Conservation (phyloP, 768 basidiomycete species). For the Termitomyces sp. region DNA sequence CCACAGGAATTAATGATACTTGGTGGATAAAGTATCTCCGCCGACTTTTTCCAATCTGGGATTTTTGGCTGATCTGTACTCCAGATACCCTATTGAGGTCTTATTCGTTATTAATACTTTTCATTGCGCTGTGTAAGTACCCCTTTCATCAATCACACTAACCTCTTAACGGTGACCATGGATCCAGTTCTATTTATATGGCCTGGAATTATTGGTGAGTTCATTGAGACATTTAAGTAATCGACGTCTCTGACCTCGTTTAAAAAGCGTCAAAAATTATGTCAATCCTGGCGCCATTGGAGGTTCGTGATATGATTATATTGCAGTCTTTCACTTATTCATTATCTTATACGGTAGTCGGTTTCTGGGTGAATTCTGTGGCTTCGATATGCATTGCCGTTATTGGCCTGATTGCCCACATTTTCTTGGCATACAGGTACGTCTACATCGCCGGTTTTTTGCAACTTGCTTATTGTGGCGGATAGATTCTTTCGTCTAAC, state of each 20-base stretch:
- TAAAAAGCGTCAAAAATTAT: constrained; percentile 19
- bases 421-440: constrained; percentile 32
- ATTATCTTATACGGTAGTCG: constrained; percentile 17
- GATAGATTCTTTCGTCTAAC: constrained; percentile 17
- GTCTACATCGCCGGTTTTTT: neutral
- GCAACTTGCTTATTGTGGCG: constrained; percentile 17
- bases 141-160: neutral
- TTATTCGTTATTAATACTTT: constrained; percentile 29
- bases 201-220: constrained; percentile 25
- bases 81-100: constrained; percentile 23
- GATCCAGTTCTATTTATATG: constrained; percentile 25
- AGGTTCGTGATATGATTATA: constrained; percentile 9
- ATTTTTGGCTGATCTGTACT: neutral
- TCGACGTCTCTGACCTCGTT: neutral
- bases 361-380: constrained; percentile 33
- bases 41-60: neutral
- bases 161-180: neutral
- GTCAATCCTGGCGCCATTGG: constrained; percentile 12
- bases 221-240: neutral
- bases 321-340: neutral
- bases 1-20: constrained; percentile 27
- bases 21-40: constrained; percentile 23
- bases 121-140: constrained; percentile 25
- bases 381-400: constrained; percentile 35
- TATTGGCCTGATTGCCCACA: constrained; percentile 35